These are phyloP conservation scores for Hygrocybe punicea DNA, from an alignment of 768 basidiomycete species.

Conservation along the genomic window DNA sequence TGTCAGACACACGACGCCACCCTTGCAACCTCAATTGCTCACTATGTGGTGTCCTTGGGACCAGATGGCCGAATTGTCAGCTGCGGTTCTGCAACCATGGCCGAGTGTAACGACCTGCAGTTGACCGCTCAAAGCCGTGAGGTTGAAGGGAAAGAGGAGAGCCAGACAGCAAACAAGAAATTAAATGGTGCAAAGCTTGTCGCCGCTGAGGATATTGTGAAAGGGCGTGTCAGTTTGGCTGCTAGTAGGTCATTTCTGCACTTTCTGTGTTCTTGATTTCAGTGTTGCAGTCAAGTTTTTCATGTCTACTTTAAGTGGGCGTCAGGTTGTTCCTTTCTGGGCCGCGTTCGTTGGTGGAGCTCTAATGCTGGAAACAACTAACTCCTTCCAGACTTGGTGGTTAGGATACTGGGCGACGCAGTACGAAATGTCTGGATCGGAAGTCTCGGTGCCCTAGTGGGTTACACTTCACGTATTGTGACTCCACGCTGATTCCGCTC, in stretches of 20 bases:
- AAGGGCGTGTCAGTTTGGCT: constrained; percentile 56
- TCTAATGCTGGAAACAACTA: constrained; percentile 21
- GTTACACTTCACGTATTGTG: constrained; percentile 21
- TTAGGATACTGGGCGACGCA: constrained; percentile 47
- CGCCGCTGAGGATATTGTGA: constrained; percentile 58
- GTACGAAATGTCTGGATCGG: constrained; percentile 35
- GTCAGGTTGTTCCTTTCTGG: constrained; percentile 35
- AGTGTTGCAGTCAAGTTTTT: constrained; percentile 35
- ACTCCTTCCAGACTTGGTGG: constrained; percentile 40
- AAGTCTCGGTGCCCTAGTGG: constrained; percentile 35
- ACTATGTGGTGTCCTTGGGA: constrained; percentile 54
- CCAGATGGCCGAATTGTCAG: constrained; percentile 50
- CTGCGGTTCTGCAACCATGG: constrained; percentile 49
- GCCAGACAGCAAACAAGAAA: constrained; percentile 45
- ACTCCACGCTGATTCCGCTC: too few relatives aligned
- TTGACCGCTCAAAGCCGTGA: constrained; percentile 30
- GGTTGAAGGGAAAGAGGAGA: constrained; percentile 25
- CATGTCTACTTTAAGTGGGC: constrained; percentile 38
- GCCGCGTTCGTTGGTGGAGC: constrained; percentile 22
- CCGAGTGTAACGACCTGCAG: constrained; percentile 40
- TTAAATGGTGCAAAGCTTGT: constrained; percentile 36
- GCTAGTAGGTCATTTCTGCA: constrained; percentile 32
- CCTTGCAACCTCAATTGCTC: constrained; percentile 50
- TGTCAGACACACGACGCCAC: constrained; percentile 50
- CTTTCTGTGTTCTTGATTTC: background rate